phyloP scores from a whole-genome alignment of 2,329 filamentous ascomycete genomes.

The Penicillium brevicompactum region DNA sequence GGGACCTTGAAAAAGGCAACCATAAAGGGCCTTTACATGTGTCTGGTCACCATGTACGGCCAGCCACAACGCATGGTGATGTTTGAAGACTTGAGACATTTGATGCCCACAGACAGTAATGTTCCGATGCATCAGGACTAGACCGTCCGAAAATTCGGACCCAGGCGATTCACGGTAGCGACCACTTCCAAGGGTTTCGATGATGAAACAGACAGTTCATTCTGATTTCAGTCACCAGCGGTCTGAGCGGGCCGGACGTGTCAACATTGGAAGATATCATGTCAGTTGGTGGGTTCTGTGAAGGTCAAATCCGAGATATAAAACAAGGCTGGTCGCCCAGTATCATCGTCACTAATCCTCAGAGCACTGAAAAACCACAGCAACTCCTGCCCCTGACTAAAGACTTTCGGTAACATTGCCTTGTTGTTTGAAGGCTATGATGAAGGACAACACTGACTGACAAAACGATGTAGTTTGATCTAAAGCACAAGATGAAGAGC shows the following conservation, averaged over 20 bases:
- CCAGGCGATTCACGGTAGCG: not conserved
- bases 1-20: no score
- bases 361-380: no score
- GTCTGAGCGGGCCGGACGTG: not conserved
- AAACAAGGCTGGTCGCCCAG: not conserved
- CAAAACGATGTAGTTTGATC: not conserved
- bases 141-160: conserved; percentile 1
- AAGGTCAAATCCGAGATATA: not conserved
- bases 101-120: no score
- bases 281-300: no score
- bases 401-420: not conserved
- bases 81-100: not conserved
- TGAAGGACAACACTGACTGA: not conserved
- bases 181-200: not conserved
- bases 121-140: not conserved
- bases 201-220: not conserved
- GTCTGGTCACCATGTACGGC: no score
- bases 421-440: not conserved
- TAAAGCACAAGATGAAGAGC: conserved; percentile 5
- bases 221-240: not conserved
- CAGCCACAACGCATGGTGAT: no score
- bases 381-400: no score
- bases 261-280: no score
- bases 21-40: no score
- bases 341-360: not conserved